Evolutionary conservation across 2,329 filamentous ascomycete genomes (phyloP).

Genomic region (Aspergillus unguis): DNA sequence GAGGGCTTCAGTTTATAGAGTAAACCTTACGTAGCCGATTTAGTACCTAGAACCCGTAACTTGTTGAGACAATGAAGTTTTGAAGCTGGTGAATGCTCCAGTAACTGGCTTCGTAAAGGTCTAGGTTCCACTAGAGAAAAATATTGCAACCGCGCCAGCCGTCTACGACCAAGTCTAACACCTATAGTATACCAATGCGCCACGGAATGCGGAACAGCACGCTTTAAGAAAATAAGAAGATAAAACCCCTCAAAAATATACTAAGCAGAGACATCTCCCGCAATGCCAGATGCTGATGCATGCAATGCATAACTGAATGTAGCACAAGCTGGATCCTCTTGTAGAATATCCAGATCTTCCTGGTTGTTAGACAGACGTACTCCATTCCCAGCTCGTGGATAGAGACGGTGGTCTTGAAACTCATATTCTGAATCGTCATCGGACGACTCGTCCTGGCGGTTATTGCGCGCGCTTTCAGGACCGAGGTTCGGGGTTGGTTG

Average conservation of each 20-base stretch:
- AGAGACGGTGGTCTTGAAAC: conserved; percentile 58
- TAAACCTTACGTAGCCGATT: neutral
- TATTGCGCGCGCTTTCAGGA: conserved; percentile 9
- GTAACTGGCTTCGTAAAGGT: no score
- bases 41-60: neutral
- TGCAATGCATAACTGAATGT: conserved; percentile 54
- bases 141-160: neutral
- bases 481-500: neutral
- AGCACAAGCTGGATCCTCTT: conserved; percentile 55
- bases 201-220: neutral
- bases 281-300: conserved; percentile 19
- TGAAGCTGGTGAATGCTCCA: no score
- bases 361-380: conserved; percentile 56
- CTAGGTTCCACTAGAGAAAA: no score
- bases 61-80: no score
- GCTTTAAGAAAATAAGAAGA: neutral
- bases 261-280: conserved; percentile 13
- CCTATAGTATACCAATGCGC: neutral
- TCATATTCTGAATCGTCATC: conserved; percentile 40
- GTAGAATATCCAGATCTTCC: conserved; percentile 60
- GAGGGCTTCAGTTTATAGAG: conserved; percentile 8
- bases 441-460: conserved; percentile 29
- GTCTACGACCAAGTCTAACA: neutral
- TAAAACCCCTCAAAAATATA: conserved; percentile 1
- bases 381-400: conserved; percentile 62